These are phyloP conservation scores for Diaporthe capsici DNA, from an alignment of 2,329 filamentous ascomycete species.

Conservation along the genomic window DNA sequence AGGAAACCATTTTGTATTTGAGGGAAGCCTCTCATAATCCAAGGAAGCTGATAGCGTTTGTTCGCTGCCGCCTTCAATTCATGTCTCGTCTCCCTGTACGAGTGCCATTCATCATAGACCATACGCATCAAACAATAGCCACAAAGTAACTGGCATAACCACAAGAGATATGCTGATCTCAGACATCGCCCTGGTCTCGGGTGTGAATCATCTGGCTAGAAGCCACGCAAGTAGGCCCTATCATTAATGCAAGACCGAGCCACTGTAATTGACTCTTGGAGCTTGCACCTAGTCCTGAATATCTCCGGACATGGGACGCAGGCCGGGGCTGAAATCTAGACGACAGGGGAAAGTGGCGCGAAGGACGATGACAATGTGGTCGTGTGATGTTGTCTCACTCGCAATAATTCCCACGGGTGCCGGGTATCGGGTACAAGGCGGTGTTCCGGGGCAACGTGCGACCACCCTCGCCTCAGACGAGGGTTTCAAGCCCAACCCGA, in stretches of 20 bases:
- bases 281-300: not conserved
- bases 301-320: not conserved
- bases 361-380: not conserved
- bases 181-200: not conserved
- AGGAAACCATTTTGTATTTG: not conserved
- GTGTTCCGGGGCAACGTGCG: not conserved
- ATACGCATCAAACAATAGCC: not conserved
- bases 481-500: not conserved
- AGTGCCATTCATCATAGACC: not conserved
- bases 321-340: not conserved
- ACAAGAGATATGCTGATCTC: not conserved
- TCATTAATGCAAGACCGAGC: slow-evolving; percentile 7
- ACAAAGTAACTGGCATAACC: not conserved
- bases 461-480: not conserved
- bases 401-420: not conserved
- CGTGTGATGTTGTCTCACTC: slow-evolving; percentile 3
- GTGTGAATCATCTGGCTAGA: not conserved
- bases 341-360: not conserved
- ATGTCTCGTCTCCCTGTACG: slow-evolving; percentile 17
- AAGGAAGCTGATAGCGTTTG: not conserved
- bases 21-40: not conserved
- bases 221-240: not conserved
- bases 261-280: not conserved
- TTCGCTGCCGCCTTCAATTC: not conserved
- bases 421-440: not conserved